Percentiles rank a stretch among this genome's conserved stretches.
phyloP scores from a whole-genome alignment of 331 rosid genomes.

The Malus hybrid region DNA sequence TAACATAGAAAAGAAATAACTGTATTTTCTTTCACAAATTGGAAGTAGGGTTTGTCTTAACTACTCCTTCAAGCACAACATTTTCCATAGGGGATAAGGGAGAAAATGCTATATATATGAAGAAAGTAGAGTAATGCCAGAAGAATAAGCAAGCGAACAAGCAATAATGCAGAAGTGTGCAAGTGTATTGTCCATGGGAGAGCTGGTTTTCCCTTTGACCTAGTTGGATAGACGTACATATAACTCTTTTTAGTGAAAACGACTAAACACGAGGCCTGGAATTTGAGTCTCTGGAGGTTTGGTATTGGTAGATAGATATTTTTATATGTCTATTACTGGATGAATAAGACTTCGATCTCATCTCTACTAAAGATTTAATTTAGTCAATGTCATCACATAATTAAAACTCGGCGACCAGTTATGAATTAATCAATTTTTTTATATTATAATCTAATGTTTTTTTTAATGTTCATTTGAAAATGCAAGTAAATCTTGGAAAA shows the following conservation, averaged over 20 bases:
- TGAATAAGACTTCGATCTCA: slow-evolving; percentile 18
- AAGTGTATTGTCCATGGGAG: slow-evolving; percentile 7
- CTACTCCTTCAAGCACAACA: too few species aligned
- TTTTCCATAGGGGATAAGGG: too few species aligned
- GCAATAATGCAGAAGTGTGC: background rate
- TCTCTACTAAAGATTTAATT: background rate
- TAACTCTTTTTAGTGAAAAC: slow-evolving; percentile 27
- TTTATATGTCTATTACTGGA: background rate
- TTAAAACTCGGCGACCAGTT: too few species aligned
- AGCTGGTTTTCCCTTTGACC: background rate
- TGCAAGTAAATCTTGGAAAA: too few species aligned
- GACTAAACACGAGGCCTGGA: slow-evolving; percentile 8
- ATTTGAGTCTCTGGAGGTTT: background rate
- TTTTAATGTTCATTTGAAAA: too few species aligned
- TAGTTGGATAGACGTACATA: slow-evolving; percentile 20
- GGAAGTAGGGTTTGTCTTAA: too few species aligned
- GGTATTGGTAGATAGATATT: background rate
- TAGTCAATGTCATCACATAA: too few species aligned
- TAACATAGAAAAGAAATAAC: too few species aligned
- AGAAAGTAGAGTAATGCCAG: background rate
- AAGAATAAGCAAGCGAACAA: background rate
- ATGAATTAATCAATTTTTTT: too few species aligned
- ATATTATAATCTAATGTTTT: too few species aligned
- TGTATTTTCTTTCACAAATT: too few species aligned
- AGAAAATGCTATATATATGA: too few species aligned